These are phyloP conservation scores for Fusarium virguliforme DNA, from an alignment of 2,329 filamentous ascomycete species.

Conservation along the genomic window DNA sequence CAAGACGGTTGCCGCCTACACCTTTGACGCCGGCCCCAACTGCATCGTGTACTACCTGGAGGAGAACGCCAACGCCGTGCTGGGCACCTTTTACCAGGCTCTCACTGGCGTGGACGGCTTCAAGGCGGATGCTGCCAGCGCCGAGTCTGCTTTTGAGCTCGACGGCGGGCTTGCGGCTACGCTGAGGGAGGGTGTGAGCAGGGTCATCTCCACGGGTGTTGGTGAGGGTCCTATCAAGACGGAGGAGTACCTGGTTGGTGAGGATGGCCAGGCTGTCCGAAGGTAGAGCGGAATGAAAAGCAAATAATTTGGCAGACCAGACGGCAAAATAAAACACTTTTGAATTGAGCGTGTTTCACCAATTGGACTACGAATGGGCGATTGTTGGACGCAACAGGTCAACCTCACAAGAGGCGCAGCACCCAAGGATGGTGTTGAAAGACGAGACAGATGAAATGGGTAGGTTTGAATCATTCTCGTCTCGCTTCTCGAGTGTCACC, in stretches of 20 bases:
- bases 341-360: not conserved
- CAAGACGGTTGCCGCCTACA: slow-evolving; percentile 90
- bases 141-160: slow-evolving; percentile 70
- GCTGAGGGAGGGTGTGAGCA: slow-evolving; percentile 84
- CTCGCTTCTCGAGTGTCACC: not conserved
- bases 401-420: not conserved
- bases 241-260: slow-evolving; percentile 81
- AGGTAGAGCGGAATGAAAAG: slow-evolving; percentile 39
- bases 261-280: slow-evolving; percentile 70
- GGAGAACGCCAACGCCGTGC: slow-evolving; percentile 79
- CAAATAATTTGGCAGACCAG: slow-evolving; percentile 12
- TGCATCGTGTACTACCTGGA: slow-evolving; percentile 96
- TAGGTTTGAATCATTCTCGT: not conserved
- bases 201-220: slow-evolving; percentile 92
- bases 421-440: not conserved
- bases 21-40: slow-evolving; percentile 97
- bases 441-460: not conserved
- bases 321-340: not conserved
- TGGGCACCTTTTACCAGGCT: slow-evolving; percentile 82
- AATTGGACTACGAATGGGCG: not conserved
- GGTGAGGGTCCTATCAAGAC: slow-evolving; percentile 90
- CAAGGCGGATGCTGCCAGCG: slow-evolving; percentile 72
- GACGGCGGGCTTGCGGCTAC: slow-evolving; percentile 76
- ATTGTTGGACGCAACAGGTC: not conserved
- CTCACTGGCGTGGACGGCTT: slow-evolving; percentile 78